Percentiles rank a stretch among this genome's conserved stretches.
Evolutionary conservation across 2,329 filamentous ascomycete genomes (phyloP).

Genomic region (Fonsecaea multimorphosa): DNA sequence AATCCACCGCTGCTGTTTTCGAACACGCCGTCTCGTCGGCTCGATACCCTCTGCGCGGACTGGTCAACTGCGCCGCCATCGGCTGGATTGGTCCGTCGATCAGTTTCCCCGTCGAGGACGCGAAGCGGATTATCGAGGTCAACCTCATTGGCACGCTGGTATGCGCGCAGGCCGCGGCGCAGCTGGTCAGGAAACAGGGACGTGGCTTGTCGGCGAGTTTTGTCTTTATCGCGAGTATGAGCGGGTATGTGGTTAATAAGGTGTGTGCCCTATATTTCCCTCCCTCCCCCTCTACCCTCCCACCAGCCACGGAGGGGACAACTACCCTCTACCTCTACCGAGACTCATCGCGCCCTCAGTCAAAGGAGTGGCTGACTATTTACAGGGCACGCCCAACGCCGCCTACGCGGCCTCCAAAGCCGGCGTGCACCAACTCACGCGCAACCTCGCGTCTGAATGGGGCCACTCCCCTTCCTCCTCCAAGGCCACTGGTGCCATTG

Average conservation of each 20-base stretch:
- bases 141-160: constrained; percentile 71
- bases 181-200: constrained; percentile 39
- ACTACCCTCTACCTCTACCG: no score
- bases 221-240: constrained; percentile 79
- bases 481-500: no score
- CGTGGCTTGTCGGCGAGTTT: constrained; percentile 67
- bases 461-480: no score
- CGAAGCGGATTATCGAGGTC: constrained; percentile 66
- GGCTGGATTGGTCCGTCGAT: constrained; percentile 41
- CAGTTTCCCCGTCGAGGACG: constrained; percentile 62
- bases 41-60: constrained; percentile 42
- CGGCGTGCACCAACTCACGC: constrained; percentile 67
- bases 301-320: no score
- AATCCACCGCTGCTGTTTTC: constrained; percentile 3
- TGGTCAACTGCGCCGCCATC: constrained; percentile 27
- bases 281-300: no score
- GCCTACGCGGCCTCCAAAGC: constrained; percentile 72
- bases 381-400: constrained; percentile 49
- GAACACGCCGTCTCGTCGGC: constrained; percentile 26
- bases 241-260: constrained; percentile 73
- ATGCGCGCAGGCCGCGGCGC: constrained; percentile 46
- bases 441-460: constrained; percentile 71
- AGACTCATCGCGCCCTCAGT: no score
- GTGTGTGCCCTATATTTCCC: no score
- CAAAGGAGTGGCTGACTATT: no score